Percentiles rank a stretch among this genome's conserved stretches.
Conservation (phyloP, 306 rosid species). For the Acacia acuminata region DNA sequence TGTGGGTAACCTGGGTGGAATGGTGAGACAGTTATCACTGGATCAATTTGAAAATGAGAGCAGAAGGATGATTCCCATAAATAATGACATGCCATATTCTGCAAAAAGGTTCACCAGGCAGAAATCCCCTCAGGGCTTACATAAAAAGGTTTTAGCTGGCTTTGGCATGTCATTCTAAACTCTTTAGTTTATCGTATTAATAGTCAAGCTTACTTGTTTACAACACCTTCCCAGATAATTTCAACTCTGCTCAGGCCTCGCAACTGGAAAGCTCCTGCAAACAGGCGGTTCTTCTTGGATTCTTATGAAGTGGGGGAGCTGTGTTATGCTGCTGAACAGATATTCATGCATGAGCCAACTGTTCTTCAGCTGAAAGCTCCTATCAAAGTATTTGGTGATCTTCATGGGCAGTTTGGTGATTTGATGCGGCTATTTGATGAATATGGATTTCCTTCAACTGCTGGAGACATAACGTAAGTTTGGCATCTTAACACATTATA, state of each 20-base stretch:
- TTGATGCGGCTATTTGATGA: slow-evolving; percentile 99
- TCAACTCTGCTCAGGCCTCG: slow-evolving; percentile 86
- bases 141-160: slow-evolving; percentile 64
- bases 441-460: slow-evolving; percentile 99
- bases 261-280: slow-evolving; percentile 94
- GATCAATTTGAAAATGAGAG: slow-evolving; percentile 99
- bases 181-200: slow-evolving; percentile 20
- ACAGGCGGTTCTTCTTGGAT: slow-evolving; percentile 94
- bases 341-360: slow-evolving; percentile 94
- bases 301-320: slow-evolving; percentile 99
- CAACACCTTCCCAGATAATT: slow-evolving; percentile 66
- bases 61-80: slow-evolving; percentile 92
- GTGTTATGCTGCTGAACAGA: slow-evolving; percentile 98
- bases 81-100: slow-evolving; percentile 73
- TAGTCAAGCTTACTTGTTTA: slow-evolving; percentile 22
- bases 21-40: slow-evolving; percentile 96
- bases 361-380: slow-evolving; percentile 99
- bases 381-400: slow-evolving; percentile 97
- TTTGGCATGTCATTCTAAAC: slow-evolving; percentile 16
- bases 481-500: slow-evolving; percentile 24
- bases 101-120: slow-evolving; percentile 87
- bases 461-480: slow-evolving; percentile 97
- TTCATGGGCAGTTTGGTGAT: slow-evolving; percentile 99
- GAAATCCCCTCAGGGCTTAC: slow-evolving; percentile 96
- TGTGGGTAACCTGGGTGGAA: slow-evolving; percentile 93